phyloP scores from a whole-genome alignment of 768 basidiomycete genomes.

The Favolaschia claudopus region DNA sequence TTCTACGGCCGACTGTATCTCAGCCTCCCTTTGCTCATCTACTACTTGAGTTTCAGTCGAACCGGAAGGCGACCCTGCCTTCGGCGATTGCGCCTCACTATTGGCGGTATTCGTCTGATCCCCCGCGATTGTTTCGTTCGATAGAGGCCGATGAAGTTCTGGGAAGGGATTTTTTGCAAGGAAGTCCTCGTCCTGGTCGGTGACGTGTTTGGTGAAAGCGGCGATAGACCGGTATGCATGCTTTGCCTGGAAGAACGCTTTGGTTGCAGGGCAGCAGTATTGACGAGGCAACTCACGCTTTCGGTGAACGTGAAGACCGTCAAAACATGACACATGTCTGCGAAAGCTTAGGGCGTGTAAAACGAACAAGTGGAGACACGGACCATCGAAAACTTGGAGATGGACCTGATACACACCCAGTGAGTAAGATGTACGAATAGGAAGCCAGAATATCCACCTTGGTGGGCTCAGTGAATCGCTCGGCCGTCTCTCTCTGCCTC shows the following conservation, averaged over 20 bases:
- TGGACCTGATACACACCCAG: conserved; percentile 57
- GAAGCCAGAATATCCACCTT: conserved; percentile 41
- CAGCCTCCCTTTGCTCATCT: too few relatives aligned
- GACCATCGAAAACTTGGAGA: conserved; percentile 79
- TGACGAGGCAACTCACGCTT: conserved; percentile 47
- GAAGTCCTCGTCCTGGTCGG: conserved; percentile 43
- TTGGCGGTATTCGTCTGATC: background rate
- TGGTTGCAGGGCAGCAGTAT: background rate
- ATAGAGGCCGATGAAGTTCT: conserved; percentile 42
- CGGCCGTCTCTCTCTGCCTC: conserved; percentile 59
- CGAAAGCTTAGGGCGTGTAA: background rate
- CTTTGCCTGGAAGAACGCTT: conserved; percentile 51
- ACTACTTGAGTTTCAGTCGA: too few relatives aligned
- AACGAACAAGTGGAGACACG: conserved; percentile 18
- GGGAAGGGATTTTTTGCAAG: conserved; percentile 57
- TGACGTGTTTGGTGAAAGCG: conserved; percentile 63
- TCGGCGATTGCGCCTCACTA: too few relatives aligned
- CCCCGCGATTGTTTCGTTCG: conserved; percentile 23
- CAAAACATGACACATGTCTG: conserved; percentile 78
- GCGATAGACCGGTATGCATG: conserved; percentile 67
- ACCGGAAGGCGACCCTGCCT: too few relatives aligned
- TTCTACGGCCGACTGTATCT: too few relatives aligned
- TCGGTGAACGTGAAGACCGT: conserved; percentile 75
- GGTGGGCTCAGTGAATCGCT: conserved; percentile 60
- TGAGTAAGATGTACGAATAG: background rate